Evolutionary conservation across 2,329 filamentous ascomycete genomes (phyloP).

Genomic region (Aureobasidium sp.): DNA sequence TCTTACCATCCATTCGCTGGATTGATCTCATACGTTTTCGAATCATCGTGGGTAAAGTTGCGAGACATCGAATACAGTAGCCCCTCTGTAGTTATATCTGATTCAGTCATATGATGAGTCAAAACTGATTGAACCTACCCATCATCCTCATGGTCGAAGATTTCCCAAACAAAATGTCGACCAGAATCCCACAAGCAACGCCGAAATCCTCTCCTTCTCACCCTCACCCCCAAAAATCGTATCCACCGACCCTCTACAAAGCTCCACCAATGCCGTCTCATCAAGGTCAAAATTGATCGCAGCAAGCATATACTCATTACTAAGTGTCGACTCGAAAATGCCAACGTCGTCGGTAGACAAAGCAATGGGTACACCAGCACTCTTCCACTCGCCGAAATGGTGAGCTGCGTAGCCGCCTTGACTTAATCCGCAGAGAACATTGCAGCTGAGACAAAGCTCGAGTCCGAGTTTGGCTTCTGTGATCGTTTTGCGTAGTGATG

Average conservation of each 20-base stretch:
- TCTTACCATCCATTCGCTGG: too few relatives aligned
- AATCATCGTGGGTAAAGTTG: too few relatives aligned
- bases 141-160: background rate
- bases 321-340: slow-evolving; percentile 67
- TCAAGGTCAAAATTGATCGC: slow-evolving; percentile 59
- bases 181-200: slow-evolving; percentile 18
- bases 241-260: slow-evolving; percentile 55
- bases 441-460: slow-evolving; percentile 73
- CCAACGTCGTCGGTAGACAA: slow-evolving; percentile 79
- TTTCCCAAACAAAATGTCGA: background rate
- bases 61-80: too few relatives aligned
- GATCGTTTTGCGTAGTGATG: background rate
- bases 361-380: slow-evolving; percentile 51
- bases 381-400: slow-evolving; percentile 68
- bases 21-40: too few relatives aligned
- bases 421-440: slow-evolving; percentile 68
- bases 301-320: slow-evolving; percentile 68
- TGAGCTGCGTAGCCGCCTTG: slow-evolving; percentile 57
- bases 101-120: too few relatives aligned
- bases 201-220: slow-evolving; percentile 49
- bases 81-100: too few relatives aligned
- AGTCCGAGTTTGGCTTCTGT: slow-evolving; percentile 48
- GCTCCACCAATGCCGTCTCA: slow-evolving; percentile 38
- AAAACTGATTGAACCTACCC: too few relatives aligned
- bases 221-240: slow-evolving; percentile 58